Conservation (phyloP, 345 rosid species). For the Isatis tinctoria region DNA sequence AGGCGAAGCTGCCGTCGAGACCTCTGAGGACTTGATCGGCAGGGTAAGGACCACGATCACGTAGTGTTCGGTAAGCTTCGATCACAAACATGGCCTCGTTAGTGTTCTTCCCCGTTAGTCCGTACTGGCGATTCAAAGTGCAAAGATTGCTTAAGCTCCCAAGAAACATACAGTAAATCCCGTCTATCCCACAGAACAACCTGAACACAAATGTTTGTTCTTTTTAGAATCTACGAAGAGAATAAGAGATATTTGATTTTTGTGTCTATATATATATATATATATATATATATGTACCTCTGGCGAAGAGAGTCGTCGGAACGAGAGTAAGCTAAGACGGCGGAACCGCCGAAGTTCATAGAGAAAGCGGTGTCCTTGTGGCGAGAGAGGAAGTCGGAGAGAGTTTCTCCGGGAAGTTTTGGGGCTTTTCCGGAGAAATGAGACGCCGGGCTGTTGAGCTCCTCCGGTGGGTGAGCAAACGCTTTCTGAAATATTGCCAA, state of each 20-base stretch:
- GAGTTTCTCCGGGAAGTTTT: conserved; percentile 61
- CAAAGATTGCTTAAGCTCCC: conserved; percentile 69
- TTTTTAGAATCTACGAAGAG: not conserved
- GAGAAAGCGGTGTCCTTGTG: conserved; percentile 53
- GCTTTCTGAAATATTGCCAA: conserved; percentile 87
- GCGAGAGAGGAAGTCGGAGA: conserved; percentile 55
- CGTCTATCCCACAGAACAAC: conserved; percentile 77
- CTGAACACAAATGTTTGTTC: conserved; percentile 30
- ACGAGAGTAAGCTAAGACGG: conserved; percentile 59
- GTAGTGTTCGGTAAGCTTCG: conserved; percentile 78
- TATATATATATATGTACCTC: not conserved
- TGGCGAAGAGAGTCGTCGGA: conserved; percentile 33
- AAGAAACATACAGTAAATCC: conserved; percentile 68
- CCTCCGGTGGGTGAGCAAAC: conserved; percentile 82
- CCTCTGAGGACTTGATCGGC: conserved; percentile 88
- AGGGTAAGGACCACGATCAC: conserved; percentile 96
- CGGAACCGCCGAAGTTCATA: conserved; percentile 62
- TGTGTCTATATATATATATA: not conserved
- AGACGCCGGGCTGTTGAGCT: conserved; percentile 86
- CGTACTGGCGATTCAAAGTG: conserved; percentile 68
- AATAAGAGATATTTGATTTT: conserved; percentile 30
- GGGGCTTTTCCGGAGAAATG: conserved; percentile 37
- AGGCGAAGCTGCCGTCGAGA: conserved; percentile 83
- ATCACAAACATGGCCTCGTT: conserved; percentile 79
- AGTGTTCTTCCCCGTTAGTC: conserved; percentile 55